Evolutionary conservation across 805 yeast species (phyloP), one percentile per base, ranked within the genome.

Genomic region (Saccharomycopsis capsularis): DNA sequence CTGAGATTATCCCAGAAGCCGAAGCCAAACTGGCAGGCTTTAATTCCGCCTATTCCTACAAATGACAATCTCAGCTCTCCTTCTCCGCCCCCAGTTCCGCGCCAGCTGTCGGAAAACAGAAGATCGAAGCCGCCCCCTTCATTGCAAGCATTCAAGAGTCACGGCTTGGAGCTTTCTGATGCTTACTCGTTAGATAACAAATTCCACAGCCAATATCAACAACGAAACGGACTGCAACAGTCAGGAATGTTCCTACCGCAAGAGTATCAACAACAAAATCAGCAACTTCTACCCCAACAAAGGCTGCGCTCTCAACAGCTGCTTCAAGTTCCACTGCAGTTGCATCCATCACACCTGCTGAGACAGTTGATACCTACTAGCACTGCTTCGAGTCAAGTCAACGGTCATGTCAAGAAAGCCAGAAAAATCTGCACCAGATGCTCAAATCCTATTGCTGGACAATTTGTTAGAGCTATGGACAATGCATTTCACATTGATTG

Each of bases 401-500:
- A 43, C 35, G 27, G 29, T 19, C 9, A 25, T 7, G 19, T 4
- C 15, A 38, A 35, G 19, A 44, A 42, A 21, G 7, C 40, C 9
- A 39, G 5, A 16, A 71, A 69, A 55, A 55, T 66, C 15, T 82
- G 89, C 61, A 68, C 71, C 21, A 68, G 69, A 36, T 82, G 90
- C 63, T 65, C 64, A 3, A 63, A 69, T 34, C 70, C 73, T 11
- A 79, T 82, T 16, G 63, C 74, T 1, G 83, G 91, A 21, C 88
- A 86, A 52, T 81, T 88, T 53, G 93, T 91, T 2, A 75, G 95
- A 44, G 97, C 98, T 0, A 70, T 91, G 58, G 83, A 80, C 29
- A 73, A 74, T 43, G 80, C 86, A 1, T 91, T 77, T 61, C 98
- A 91, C 63, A 82, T 90, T 29, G 83, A 85, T 30, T 91, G 98